Conservation (phyloP, 1,139 yeast species). For the Taphrina wiesneri region DNA sequence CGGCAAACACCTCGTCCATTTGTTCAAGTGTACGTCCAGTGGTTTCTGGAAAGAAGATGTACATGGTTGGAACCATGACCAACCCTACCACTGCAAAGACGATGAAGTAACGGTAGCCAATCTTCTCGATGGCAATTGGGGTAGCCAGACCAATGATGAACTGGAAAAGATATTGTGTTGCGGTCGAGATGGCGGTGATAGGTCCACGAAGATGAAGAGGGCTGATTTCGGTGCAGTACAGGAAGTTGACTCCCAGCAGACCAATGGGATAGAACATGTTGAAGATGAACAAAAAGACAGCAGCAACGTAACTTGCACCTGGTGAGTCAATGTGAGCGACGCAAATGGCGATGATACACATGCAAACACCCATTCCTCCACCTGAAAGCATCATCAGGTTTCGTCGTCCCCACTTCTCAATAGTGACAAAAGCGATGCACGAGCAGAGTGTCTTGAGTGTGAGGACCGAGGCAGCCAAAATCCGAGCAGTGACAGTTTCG, state of each 20-base stretch:
- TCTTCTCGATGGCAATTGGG: conserved; percentile 53
- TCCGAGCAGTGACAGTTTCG: conserved; percentile 72
- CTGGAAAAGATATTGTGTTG: conserved; percentile 38
- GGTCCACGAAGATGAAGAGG: conserved; percentile 38
- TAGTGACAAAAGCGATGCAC: conserved; percentile 86
- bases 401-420: conserved; percentile 88
- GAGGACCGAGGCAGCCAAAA: conserved; percentile 90
- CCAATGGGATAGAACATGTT: conserved; percentile 39
- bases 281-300: conserved; percentile 38
- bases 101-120: conserved; percentile 52
- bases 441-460: conserved; percentile 72
- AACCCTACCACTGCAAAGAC: conserved; percentile 51
- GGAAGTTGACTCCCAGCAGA: conserved; percentile 38
- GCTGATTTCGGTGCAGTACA: conserved; percentile 38
- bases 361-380: conserved; percentile 65
- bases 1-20: conserved; percentile 36
- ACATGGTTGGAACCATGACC: conserved; percentile 51
- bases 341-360: conserved; percentile 27
- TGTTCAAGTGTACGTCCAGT: conserved; percentile 37
- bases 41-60: conserved; percentile 88
- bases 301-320: conserved; percentile 37
- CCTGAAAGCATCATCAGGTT: conserved; percentile 79
- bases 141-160: conserved; percentile 48
- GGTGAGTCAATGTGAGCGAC: conserved; percentile 15
- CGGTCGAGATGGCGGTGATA: conserved; percentile 38